phyloP scores from a whole-genome alignment of 495 filamentous ascomycete genomes.

The Niebla homalea region DNA sequence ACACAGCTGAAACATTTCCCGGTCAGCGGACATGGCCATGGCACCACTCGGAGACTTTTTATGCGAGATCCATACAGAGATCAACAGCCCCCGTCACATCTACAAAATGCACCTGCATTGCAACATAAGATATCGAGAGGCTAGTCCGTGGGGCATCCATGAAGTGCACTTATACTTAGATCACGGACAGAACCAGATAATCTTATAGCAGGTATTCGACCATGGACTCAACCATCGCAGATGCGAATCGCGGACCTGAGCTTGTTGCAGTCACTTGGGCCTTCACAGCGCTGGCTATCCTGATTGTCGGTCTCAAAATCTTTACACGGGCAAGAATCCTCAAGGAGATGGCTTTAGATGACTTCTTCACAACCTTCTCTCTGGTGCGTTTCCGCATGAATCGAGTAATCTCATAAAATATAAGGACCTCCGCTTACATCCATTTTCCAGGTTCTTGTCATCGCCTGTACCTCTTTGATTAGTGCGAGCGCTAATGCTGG shows the following conservation, averaged over 20 bases:
- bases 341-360: neutral
- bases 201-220: neutral
- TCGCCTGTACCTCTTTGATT: neutral
- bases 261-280: neutral
- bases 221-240: neutral
- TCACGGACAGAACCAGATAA: neutral
- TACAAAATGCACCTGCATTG: neutral
- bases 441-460: neutral
- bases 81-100: neutral
- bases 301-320: neutral
- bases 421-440: too few relatives aligned
- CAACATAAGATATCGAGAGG: neutral
- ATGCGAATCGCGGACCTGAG: neutral
- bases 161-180: neutral
- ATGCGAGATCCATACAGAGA: neutral
- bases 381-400: neutral
- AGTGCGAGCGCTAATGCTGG: neutral
- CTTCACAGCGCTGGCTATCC: neutral
- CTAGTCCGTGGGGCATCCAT: neutral
- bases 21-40: too few relatives aligned
- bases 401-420: neutral
- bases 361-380: neutral
- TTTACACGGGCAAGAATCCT: neutral
- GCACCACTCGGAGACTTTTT: neutral
- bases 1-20: too few relatives aligned